These are phyloP conservation scores for Microbotryum saponariae DNA, from an alignment of 1,284 basidiomycete species.

Conservation along the genomic window DNA sequence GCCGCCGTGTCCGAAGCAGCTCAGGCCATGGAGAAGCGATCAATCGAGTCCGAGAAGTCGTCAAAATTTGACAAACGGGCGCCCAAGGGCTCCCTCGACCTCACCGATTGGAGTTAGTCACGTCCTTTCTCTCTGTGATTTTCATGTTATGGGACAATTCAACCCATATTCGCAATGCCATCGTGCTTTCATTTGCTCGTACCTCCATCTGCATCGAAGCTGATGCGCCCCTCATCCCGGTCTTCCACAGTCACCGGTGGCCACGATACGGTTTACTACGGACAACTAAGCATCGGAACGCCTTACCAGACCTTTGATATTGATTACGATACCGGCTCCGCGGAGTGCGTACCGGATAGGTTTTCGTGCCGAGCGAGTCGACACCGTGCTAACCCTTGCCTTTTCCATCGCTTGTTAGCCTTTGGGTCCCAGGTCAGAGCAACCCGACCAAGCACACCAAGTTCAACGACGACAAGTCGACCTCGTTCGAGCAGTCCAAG, in stretches of 20 bases:
- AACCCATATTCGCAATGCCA: too few species aligned
- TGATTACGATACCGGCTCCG: constrained; percentile 24
- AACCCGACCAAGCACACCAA: constrained; percentile 20
- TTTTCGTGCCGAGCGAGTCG: not conserved
- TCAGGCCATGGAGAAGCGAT: constrained; percentile 13
- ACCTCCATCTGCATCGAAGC: not conserved
- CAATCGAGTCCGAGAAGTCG: not conserved
- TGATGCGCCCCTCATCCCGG: not conserved
- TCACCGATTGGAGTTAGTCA: constrained; percentile 24
- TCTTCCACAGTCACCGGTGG: constrained; percentile 24
- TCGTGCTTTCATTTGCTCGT: not conserved
- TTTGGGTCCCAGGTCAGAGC: constrained; percentile 22
- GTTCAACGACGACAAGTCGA: constrained; percentile 10
- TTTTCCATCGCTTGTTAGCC: not conserved
- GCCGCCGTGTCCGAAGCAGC: constrained; percentile 16
- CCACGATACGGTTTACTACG: constrained; percentile 28
- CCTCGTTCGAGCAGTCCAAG: constrained; percentile 16
- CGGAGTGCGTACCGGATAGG: constrained; percentile 1
- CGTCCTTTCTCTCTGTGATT: not conserved
- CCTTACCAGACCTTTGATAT: constrained; percentile 21
- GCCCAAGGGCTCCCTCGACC: constrained; percentile 8
- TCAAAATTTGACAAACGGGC: constrained; percentile 10
- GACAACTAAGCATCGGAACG: constrained; percentile 20
- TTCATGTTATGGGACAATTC: too few species aligned
- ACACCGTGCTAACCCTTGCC: not conserved